phyloP scores from a whole-genome alignment of 257 asterid genomes.

The Cruciata laevipes region DNA sequence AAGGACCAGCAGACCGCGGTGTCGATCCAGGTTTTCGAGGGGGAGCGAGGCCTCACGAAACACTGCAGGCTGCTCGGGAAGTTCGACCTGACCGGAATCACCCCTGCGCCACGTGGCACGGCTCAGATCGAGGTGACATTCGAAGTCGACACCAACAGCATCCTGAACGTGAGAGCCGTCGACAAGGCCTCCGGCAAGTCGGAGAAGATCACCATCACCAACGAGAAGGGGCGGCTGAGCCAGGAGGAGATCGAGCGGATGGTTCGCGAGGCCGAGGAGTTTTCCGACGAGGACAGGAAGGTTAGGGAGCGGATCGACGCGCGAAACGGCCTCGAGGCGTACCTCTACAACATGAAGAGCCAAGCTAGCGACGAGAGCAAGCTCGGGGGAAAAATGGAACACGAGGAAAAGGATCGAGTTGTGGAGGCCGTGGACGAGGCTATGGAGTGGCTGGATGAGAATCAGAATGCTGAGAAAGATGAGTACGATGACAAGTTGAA shows the following conservation, averaged over 20 bases:
- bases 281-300: conserved; percentile 52
- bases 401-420: conserved; percentile 66
- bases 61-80: conserved; percentile 80
- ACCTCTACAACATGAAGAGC: conserved; percentile 74
- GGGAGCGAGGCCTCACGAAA: conserved; percentile 76
- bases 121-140: conserved; percentile 87
- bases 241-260: conserved; percentile 53
- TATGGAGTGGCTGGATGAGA: conserved; percentile 77
- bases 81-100: conserved; percentile 62
- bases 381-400: conserved; percentile 62
- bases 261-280: conserved; percentile 53
- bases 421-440: conserved; percentile 72
- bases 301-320: conserved; percentile 48
- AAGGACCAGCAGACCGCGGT: conserved; percentile 84
- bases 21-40: conserved; percentile 72
- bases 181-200: conserved; percentile 52
- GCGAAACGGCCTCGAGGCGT: conserved; percentile 61
- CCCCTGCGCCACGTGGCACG: conserved; percentile 86
- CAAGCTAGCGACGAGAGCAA: conserved; percentile 78
- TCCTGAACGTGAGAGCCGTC: conserved; percentile 50
- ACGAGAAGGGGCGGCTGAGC: conserved; percentile 49
- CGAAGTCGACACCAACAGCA: conserved; percentile 74
- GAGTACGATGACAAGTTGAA: conserved; percentile 70
- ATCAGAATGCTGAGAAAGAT: conserved; percentile 71
- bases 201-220: conserved; percentile 52